Base-by-base conservation (phyloP, 2,329 filamentous ascomycete species). In the Paraphoma sp. region DNA sequence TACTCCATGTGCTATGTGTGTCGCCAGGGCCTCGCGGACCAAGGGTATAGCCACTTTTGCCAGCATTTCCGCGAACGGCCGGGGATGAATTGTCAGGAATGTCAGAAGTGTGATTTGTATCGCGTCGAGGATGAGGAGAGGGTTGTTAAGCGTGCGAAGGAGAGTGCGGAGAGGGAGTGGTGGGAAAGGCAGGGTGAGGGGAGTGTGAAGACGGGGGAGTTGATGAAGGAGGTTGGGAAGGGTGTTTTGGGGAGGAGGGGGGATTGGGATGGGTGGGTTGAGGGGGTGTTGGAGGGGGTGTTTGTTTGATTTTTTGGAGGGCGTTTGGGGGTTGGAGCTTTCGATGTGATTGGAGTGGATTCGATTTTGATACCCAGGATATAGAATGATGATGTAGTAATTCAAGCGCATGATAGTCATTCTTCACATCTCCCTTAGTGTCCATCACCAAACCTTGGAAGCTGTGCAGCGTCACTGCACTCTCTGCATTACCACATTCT, bases 1-100 rank as follows among this genome's bases (percentile, higher is more conserved):
- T 98, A 98, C 79, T 90, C 91, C 67, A 98, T 98, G 94, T 99
- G 95, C 76, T 99, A 99, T 72, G 87, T 98, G 45, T 99, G 95
- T 76, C 91, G 95, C 41, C 72, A 77, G 42, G 78, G 80, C n/a
- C 78, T 84, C 16, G 80, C 85, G 48, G 57, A 80, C 2, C 89
- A 93, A 73, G 93, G 94, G 0, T 98, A 99, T 76, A 84, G 87
- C 40, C 95, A 99, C 77, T 99, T 97, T 72, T 99, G 95, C 75
- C 91, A 97, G 73, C 95, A 98, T 78, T 98, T 98, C 75, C 86
- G 95, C 8, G 89, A 91, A 9, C 85, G 90, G 59, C 91, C 90
- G 0, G 92, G 93, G 47, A 84, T 86, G 12, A 81, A 83, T 12
- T 99, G 95, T 74, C 82, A 76, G 1, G 87, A 96, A 74, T 98